Conservation (phyloP, 169 alveolate species). For the Toxoplasma gondii region DNA sequence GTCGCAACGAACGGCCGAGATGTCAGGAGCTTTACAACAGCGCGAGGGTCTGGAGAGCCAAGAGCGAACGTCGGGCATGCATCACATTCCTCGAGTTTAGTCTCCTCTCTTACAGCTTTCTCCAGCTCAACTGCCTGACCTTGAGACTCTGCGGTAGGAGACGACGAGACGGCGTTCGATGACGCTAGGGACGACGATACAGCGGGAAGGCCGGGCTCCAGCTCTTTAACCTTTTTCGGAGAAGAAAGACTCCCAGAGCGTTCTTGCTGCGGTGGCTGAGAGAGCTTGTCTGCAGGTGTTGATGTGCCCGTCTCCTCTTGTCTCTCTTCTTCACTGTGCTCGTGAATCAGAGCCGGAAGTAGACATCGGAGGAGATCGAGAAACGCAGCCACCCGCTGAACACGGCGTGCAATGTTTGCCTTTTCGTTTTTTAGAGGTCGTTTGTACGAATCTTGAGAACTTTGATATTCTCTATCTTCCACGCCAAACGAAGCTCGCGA, state of each 20-base stretch:
- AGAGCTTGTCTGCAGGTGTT: no score
- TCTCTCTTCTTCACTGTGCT: background rate
- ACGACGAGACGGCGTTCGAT: no score
- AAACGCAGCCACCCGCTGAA: background rate
- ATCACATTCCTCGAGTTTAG: background rate
- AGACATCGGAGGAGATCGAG: constrained; percentile 25
- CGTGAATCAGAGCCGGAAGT: background rate
- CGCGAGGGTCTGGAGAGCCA: background rate
- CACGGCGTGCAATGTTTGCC: background rate
- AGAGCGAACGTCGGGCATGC: background rate
- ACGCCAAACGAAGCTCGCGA: background rate
- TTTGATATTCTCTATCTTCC: background rate
- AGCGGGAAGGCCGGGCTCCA: no score
- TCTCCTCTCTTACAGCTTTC: background rate
- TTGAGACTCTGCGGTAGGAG: background rate
- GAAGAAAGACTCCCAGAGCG: background rate
- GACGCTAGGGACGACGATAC: no score
- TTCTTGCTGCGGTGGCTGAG: no score
- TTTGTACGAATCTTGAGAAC: background rate
- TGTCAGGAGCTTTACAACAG: background rate
- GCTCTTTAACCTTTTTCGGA: background rate
- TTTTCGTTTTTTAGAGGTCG: background rate
- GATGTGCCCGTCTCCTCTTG: no score
- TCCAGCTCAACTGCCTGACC: background rate
- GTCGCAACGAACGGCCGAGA: background rate